Conservation (phyloP, 75 land plant genomes). For the Adiantum capillusveneris region DNA sequence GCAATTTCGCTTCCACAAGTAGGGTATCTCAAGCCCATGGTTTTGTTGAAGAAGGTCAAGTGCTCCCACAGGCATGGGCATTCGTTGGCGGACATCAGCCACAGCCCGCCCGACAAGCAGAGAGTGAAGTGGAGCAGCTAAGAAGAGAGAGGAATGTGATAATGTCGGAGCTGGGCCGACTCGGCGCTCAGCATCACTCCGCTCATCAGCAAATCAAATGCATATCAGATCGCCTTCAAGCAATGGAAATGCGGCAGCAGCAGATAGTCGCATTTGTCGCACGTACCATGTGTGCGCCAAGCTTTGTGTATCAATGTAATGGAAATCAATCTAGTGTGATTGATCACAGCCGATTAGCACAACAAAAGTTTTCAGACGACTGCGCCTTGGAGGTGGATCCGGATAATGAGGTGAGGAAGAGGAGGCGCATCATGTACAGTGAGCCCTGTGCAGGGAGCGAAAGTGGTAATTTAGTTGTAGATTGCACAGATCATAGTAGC, state of each 20-base stretch:
- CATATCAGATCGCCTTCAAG: background rate
- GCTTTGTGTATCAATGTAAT: background rate
- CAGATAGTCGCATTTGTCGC: conserved; percentile 2
- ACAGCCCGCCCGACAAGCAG: background rate
- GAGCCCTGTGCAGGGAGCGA: no score
- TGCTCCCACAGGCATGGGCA: background rate
- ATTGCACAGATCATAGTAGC: no score
- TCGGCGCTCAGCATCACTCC: background rate
- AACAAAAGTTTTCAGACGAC: no score
- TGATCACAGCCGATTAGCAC: no score
- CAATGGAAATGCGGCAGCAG: background rate
- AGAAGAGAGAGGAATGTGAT: conserved; percentile 22
- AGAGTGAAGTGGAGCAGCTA: conserved; percentile 29
- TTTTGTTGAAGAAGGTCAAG: background rate
- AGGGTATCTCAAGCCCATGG: conserved; percentile 9
- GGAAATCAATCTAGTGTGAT: no score
- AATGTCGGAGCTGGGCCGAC: conserved; percentile 22
- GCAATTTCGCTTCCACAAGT: background rate
- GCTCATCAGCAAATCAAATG: background rate
- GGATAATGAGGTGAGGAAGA: no score
- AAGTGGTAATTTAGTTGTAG: no score
- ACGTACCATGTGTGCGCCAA: background rate
- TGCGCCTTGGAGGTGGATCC: no score
- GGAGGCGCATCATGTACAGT: no score
- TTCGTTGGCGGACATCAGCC: background rate